These are phyloP conservation scores for Mallotus repandus DNA, from an alignment of 441 rosid genomes.

Conservation along the genomic window DNA sequence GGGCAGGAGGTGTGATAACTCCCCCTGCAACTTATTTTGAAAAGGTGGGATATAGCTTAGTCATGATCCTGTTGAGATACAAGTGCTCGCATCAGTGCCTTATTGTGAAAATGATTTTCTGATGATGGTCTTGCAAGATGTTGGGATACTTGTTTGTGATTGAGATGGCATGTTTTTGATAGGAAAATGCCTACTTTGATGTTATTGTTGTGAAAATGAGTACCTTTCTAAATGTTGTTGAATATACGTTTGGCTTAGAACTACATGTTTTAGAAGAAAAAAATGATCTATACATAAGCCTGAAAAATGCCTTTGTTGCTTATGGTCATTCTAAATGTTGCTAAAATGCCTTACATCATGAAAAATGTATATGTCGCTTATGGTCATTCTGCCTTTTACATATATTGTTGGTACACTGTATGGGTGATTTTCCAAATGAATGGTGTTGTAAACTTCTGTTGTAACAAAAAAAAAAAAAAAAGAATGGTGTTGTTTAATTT, in stretches of 20 bases:
- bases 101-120: background rate
- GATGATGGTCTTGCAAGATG: too few species aligned
- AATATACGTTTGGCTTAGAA: too few species aligned
- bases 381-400: too few species aligned
- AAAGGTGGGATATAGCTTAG: conserved; percentile 46
- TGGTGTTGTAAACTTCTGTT: too few species aligned
- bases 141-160: background rate
- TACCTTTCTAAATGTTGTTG: too few species aligned
- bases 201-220: background rate
- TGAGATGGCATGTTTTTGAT: background rate
- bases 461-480: too few species aligned
- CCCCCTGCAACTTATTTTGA: conserved; percentile 98
- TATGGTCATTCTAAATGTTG: background rate
- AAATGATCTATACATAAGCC: background rate
- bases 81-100: background rate
- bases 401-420: background rate
- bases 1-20: conserved; percentile 96
- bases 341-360: background rate
- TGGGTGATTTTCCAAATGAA: background rate
- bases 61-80: background rate
- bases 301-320: conserved; percentile 4
- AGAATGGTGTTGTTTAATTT: background rate
- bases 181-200: background rate
- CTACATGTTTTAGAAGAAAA: background rate
- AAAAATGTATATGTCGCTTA: background rate